Percentiles rank a stretch among this genome's conserved stretches.
Evolutionary conservation across 441 rosid genomes (phyloP).

Genomic region (Pelargonium myrrhifolium): DNA sequence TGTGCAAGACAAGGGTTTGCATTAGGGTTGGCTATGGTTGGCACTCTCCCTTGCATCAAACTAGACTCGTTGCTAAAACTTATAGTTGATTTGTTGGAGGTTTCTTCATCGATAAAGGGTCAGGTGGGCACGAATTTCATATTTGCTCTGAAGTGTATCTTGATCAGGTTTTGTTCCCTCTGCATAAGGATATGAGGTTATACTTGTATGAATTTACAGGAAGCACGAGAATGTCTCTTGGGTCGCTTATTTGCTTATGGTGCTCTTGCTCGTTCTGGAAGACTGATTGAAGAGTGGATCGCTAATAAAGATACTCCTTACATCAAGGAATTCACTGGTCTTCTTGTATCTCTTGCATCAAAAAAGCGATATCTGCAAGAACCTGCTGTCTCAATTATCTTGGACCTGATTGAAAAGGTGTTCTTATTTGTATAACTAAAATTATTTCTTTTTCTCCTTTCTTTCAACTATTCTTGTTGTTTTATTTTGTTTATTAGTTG

Average conservation of each 20-base stretch:
- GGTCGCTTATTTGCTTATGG: slow-evolving; percentile 89
- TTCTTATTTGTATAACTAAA: background rate
- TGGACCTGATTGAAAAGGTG: slow-evolving; percentile 76
- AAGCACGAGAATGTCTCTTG: slow-evolving; percentile 71
- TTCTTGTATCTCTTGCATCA: slow-evolving; percentile 56
- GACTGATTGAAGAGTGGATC: slow-evolving; percentile 51
- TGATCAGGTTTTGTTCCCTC: slow-evolving; percentile 13
- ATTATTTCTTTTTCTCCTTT: too few relatives aligned
- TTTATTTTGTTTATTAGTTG: background rate
- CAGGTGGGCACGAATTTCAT: slow-evolving; percentile 45
- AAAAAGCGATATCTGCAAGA: slow-evolving; percentile 87
- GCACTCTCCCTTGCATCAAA: slow-evolving; percentile 47
- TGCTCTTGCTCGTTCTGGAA: slow-evolving; percentile 70
- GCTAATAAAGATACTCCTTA: slow-evolving; percentile 43
- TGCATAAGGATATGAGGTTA: background rate
- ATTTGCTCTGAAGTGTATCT: background rate
- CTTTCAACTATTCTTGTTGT: background rate
- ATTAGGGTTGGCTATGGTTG: slow-evolving; percentile 62
- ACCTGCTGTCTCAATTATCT: slow-evolving; percentile 64
- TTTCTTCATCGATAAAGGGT: slow-evolving; percentile 88
- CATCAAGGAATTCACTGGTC: slow-evolving; percentile 52
- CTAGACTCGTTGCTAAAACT: slow-evolving; percentile 68
- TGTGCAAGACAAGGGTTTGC: slow-evolving; percentile 97
- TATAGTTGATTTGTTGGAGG: slow-evolving; percentile 52
- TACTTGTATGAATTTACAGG: slow-evolving; percentile 39